phyloP scores from a whole-genome alignment of 2,329 filamentous ascomycete genomes.

The Didymella lethalis region DNA sequence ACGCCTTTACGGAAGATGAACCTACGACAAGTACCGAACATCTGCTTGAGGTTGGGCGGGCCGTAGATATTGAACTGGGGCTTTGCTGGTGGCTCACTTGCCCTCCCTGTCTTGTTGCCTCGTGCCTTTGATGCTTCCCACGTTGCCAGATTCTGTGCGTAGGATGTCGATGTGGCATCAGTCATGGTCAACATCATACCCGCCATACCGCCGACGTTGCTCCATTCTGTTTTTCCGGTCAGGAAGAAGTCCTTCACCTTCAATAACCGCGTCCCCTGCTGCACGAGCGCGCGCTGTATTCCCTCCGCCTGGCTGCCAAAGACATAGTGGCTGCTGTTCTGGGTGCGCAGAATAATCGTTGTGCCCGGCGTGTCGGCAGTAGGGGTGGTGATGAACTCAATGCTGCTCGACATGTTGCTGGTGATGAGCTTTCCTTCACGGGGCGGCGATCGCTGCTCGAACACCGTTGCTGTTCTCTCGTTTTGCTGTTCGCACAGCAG shows the following conservation, averaged over 20 bases:
- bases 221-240: conserved; percentile 79
- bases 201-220: conserved; percentile 78
- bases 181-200: conserved; percentile 87
- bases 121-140: conserved; percentile 32
- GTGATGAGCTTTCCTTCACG: neutral
- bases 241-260: conserved; percentile 82
- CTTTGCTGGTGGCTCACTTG: conserved; percentile 26
- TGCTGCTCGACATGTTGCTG: conserved; percentile 70
- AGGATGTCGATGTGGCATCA: conserved; percentile 64
- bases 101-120: conserved; percentile 22
- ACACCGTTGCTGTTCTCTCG: neutral
- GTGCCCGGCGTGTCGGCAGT: conserved; percentile 89
- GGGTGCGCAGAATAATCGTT: conserved; percentile 76
- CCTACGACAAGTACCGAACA: conserved; percentile 79
- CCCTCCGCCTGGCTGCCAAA: conserved; percentile 87
- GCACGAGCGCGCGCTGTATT: conserved; percentile 76
- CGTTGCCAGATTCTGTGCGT: conserved; percentile 54
- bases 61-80: conserved; percentile 70
- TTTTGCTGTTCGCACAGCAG: neutral
- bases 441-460: neutral
- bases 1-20: conserved; percentile 89
- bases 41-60: conserved; percentile 79
- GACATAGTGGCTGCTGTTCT: conserved; percentile 75
- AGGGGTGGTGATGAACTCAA: conserved; percentile 81
- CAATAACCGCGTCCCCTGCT: conserved; percentile 70